phyloP scores from a whole-genome alignment of 768 basidiomycete species.

The Hysterangium stoloniferum region DNA sequence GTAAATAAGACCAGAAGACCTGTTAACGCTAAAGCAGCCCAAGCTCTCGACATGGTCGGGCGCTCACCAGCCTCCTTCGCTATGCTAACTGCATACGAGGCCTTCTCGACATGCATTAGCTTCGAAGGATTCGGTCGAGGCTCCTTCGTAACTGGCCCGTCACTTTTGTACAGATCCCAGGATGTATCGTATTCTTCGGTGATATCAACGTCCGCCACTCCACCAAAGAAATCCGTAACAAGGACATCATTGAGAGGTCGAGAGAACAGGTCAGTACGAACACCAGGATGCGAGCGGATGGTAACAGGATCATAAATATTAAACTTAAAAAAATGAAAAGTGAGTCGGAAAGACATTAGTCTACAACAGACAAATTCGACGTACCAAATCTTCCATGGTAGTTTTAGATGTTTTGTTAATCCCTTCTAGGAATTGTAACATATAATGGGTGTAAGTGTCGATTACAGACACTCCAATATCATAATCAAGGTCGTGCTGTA shows the following conservation, averaged over 20 bases:
- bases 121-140: neutral
- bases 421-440: constrained; percentile 85
- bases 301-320: constrained; percentile 62
- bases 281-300: constrained; percentile 83
- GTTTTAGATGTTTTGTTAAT: constrained; percentile 84
- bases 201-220: constrained; percentile 78
- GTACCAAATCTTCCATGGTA: constrained; percentile 75
- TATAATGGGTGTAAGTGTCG: constrained; percentile 88
- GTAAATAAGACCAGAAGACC: neutral
- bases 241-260: constrained; percentile 53
- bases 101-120: neutral
- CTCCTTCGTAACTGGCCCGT: neutral
- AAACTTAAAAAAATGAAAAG: constrained; percentile 46
- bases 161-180: neutral
- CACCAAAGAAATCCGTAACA: constrained; percentile 85
- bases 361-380: constrained; percentile 27
- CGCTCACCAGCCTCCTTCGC: neutral
- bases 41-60: neutral
- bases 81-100: neutral
- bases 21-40: neutral
- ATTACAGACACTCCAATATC: constrained; percentile 96
- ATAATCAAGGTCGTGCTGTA: constrained; percentile 83
- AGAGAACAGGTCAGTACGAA: constrained; percentile 75
- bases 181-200: constrained; percentile 14
- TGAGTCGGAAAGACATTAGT: neutral